These are phyloP conservation scores for Botrytis fabae DNA, from an alignment of 2,329 filamentous ascomycete species.

Conservation along the genomic window DNA sequence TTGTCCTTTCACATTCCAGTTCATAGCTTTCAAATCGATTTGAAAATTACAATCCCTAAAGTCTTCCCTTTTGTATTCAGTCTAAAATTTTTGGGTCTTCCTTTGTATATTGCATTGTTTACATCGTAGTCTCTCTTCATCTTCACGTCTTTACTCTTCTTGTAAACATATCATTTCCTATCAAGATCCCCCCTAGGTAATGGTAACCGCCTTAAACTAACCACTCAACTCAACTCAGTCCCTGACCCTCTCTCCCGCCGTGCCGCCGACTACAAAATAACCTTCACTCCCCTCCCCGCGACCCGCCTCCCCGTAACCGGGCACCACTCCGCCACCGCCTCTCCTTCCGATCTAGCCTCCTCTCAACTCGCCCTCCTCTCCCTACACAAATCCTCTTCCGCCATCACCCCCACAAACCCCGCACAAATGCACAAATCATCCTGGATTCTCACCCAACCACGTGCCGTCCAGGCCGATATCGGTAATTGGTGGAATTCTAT, in stretches of 20 bases:
- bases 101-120: neutral
- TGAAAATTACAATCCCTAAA: neutral
- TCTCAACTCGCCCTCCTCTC: neutral
- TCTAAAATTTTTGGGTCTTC: neutral
- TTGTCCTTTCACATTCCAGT: neutral
- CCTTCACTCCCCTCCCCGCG: neutral
- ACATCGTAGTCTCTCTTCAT: neutral
- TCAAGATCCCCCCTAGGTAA: neutral
- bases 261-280: neutral
- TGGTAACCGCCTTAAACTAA: too few relatives aligned
- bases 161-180: neutral
- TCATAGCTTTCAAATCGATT: neutral
- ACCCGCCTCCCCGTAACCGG: constrained; percentile 5
- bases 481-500: neutral
- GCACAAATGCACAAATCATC: neutral
- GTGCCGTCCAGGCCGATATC: neutral
- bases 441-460: neutral
- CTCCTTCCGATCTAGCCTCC: neutral
- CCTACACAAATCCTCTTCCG: neutral
- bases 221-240: neutral
- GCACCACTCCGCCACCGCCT: neutral
- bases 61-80: neutral
- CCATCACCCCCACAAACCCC: neutral
- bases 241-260: too few relatives aligned
- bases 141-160: neutral